Conservation (phyloP, 306 rosid species). For the Prunus kanzakura region DNA sequence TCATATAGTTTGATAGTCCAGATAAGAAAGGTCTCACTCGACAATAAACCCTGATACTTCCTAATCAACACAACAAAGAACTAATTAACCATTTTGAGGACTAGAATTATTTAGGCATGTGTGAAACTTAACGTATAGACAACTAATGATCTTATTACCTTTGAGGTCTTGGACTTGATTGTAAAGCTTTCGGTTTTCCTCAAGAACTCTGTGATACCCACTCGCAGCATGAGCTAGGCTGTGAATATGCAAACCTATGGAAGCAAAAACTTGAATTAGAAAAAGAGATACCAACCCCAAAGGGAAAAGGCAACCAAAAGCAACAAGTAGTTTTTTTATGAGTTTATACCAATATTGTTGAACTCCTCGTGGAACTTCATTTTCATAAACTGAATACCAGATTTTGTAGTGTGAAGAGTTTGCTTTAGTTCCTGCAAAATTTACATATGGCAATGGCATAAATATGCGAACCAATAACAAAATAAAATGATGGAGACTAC, state of each 20-base stretch:
- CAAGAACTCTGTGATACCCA: constrained; percentile 89
- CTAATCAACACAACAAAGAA: constrained; percentile 41
- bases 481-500: constrained; percentile 4
- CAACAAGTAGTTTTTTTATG: constrained; percentile 7
- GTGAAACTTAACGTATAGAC: constrained; percentile 7
- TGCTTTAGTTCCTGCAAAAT: constrained; percentile 65
- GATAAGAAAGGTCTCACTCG: constrained; percentile 92
- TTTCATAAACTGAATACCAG: constrained; percentile 84
- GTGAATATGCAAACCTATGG: constrained; percentile 65
- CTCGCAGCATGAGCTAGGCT: constrained; percentile 91
- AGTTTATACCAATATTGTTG: constrained; percentile 64
- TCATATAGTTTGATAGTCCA: constrained; percentile 47
- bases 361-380: constrained; percentile 86
- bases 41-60: constrained; percentile 96
- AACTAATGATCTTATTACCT: constrained; percentile 47
- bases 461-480: constrained; percentile 11
- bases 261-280: constrained; percentile 15
- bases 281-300: constrained; percentile 1
- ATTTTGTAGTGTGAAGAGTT: constrained; percentile 65
- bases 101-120: not conserved
- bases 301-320: constrained; percentile 1
- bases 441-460: constrained; percentile 2
- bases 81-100: constrained; percentile 3
- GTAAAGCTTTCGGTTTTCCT: constrained; percentile 88
- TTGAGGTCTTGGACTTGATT: constrained; percentile 96